Base-by-base conservation (phyloP, 805 yeast species). In the Ogataea angusta region DNA sequence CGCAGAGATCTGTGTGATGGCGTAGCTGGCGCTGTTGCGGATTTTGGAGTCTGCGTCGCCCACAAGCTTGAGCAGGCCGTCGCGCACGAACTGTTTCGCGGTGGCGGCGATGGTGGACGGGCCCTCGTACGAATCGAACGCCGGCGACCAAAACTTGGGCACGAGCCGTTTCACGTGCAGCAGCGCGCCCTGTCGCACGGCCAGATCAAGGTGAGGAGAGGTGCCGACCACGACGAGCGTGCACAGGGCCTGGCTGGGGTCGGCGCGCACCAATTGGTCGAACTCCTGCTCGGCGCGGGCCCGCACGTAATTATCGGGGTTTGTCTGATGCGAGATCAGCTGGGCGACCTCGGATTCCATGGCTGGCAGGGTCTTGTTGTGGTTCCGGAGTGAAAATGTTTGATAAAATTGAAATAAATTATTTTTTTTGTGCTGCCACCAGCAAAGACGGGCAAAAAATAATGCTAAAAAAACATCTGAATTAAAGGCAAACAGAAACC, bases 1-100 rank as follows among this genome's bases (percentile, higher is more conserved):
- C 3, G 85, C 83, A 0, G 95, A 88, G 12, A 91, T 85, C 53
- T 85, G 95, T 5, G 85, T 85, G 13, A 89, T 75, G 12, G 85
- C 82, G 48, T 86, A 82, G 2, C 90, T 79, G 2, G 85, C 76
- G 36, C 85, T 73, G 22, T 72, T 73, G 43, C 87, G 70, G 12
- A 90, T 66, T 52, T 82, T 85, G 8, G 83, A 67, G 46, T 75
- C 73, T 1, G 69, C 63, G 3, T 69, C 60, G 6, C 67, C 68
- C 14, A 77, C 67, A 22, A 86, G 58, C 3, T 57, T 47, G 30
- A 90, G 45, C 25, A 89, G 66, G 0, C 62, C 58, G 1, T 63
- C 48, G 43, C 95, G 70, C 5, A 85, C 68, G 9, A 42, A 42
- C 0, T 49, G 54, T 53, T 88, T 88, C 10, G 69, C 63, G 0